A percentile compares a stretch with the other conserved stretches of the same genome.
Evolutionary conservation across 257 asterid genomes (phyloP).

Genomic region (Thymus quinquecostatus): DNA sequence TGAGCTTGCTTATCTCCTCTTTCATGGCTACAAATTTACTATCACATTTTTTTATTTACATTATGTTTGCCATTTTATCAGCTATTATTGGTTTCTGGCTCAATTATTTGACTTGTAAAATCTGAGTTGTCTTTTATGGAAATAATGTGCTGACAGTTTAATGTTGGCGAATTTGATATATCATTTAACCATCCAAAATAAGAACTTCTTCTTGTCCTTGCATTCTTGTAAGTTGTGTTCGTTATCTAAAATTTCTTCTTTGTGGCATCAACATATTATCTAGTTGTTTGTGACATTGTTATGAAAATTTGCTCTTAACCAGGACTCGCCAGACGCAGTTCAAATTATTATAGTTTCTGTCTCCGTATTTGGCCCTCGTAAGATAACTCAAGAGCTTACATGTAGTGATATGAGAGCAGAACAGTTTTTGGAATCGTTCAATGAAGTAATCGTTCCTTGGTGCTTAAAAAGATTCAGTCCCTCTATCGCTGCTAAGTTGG

Average conservation of each 20-base stretch:
- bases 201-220: not conserved
- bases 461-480: conserved; percentile 59
- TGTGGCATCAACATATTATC: conserved; percentile 6
- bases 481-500: conserved; percentile 61
- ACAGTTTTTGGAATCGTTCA: conserved; percentile 63
- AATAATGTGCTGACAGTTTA: conserved; percentile 10
- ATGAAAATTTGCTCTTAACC: conserved; percentile 32
- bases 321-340: conserved; percentile 86
- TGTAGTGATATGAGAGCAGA: conserved; percentile 48
- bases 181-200: conserved; percentile 1
- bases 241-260: conserved; percentile 8
- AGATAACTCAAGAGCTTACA: conserved; percentile 59
- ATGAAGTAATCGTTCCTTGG: conserved; percentile 70
- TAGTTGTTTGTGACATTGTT: conserved; percentile 16
- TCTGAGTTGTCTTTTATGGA: not conserved
- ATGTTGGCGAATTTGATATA: conserved; percentile 9
- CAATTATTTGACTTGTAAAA: conserved; percentile 13
- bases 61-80: conserved; percentile 10
- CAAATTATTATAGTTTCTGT: conserved; percentile 59
- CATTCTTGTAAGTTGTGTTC: conserved; percentile 5
- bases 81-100: conserved; percentile 19
- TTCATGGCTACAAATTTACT: conserved; percentile 4
- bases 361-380: conserved; percentile 77
- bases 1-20: conserved; percentile 7
- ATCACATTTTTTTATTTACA: not conserved